These are phyloP conservation scores for Tilletia caries DNA, from an alignment of 1,284 basidiomycete species.

Conservation along the genomic window DNA sequence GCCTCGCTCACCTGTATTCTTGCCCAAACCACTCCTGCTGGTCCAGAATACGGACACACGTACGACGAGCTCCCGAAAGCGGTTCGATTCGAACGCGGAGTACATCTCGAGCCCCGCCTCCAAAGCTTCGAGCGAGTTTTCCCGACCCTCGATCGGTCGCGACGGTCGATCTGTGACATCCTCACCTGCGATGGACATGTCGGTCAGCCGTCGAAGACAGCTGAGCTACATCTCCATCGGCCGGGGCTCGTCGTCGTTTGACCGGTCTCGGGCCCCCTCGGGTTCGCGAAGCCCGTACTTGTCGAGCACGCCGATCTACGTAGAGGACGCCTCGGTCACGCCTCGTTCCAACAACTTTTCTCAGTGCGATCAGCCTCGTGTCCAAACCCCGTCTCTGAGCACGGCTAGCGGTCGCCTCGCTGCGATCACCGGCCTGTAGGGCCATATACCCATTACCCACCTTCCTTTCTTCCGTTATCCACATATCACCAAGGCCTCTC, in stretches of 20 bases:
- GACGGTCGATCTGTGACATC: neutral
- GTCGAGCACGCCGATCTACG: neutral
- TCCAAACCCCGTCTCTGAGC: neutral
- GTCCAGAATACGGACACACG: neutral
- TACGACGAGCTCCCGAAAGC: neutral
- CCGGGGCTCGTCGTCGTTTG: neutral
- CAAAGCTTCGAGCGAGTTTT: neutral
- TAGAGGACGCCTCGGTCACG: neutral
- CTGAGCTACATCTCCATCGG: neutral
- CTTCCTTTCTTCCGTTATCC: no score
- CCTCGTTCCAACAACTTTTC: neutral
- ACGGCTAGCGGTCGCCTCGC: constrained; percentile 6
- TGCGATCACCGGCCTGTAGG: neutral
- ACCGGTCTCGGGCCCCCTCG: neutral
- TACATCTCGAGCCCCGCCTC: neutral
- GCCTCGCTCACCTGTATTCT: neutral
- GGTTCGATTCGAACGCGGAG: neutral
- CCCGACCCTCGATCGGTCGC: neutral
- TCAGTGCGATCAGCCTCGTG: neutral
- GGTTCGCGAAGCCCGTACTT: neutral
- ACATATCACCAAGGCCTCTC: no score
- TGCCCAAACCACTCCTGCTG: neutral
- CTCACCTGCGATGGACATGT: neutral
- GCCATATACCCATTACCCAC: neutral
- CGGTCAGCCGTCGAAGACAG: neutral